Conservation (phyloP, 2,329 filamentous ascomycete species). For the Colletotrichum euphorbiae region DNA sequence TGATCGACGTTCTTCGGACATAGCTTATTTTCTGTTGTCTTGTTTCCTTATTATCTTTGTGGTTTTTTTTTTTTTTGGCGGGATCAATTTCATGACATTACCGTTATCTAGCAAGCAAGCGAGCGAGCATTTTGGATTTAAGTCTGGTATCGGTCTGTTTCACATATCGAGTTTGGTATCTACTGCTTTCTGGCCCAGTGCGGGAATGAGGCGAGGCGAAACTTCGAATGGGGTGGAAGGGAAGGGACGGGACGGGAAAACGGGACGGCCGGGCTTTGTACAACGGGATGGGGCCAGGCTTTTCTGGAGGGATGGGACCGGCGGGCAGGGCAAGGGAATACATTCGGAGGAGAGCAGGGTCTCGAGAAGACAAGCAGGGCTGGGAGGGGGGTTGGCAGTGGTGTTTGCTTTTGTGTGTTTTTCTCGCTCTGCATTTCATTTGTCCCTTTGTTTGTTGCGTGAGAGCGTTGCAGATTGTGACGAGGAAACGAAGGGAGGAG, state of each 20-base stretch:
- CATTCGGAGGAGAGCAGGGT: slow-evolving; percentile 37
- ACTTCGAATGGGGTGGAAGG: slow-evolving; percentile 5
- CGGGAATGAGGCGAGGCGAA: slow-evolving; percentile 10
- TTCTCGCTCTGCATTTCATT: background rate
- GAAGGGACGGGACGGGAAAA: slow-evolving; percentile 25
- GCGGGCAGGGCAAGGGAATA: background rate
- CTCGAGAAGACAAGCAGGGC: slow-evolving; percentile 23
- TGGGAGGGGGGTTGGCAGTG: background rate
- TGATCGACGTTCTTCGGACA: slow-evolving; percentile 41
- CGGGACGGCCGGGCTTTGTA: slow-evolving; percentile 18
- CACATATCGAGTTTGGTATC: slow-evolving; percentile 42
- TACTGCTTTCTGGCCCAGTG: slow-evolving; percentile 39
- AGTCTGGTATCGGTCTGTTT: slow-evolving; percentile 34
- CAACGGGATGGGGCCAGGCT: background rate
- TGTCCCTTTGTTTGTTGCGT: slow-evolving; percentile 22
- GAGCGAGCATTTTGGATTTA: slow-evolving; percentile 41
- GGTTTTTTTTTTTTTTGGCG: slow-evolving; percentile 46
- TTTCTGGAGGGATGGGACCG: background rate
- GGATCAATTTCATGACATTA: slow-evolving; percentile 44
- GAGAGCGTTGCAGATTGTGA: slow-evolving; percentile 18
- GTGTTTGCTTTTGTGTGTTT: slow-evolving; percentile 22
- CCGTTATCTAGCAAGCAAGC: slow-evolving; percentile 48
- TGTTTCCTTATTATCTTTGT: slow-evolving; percentile 45
- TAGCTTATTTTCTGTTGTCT: slow-evolving; percentile 15
- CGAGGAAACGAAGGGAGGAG: slow-evolving; percentile 8